These are phyloP conservation scores for Sugiyamaella valdiviana DNA, from an alignment of 805 yeast genomes.

Conservation along the genomic window DNA sequence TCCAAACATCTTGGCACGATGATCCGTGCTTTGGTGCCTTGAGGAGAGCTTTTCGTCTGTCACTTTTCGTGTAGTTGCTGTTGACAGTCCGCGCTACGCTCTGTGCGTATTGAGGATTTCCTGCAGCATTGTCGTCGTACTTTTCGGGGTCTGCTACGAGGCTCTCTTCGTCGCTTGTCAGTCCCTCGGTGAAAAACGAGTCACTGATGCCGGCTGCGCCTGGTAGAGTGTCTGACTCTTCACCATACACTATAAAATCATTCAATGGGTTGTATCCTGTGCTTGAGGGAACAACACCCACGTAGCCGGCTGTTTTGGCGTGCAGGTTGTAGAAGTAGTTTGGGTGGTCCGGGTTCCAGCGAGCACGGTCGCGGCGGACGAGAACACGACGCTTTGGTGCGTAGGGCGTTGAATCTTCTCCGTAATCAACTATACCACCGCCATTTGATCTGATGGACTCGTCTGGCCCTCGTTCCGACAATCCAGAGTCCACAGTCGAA, in stretches of 20 bases:
- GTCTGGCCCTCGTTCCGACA: too few relatives aligned
- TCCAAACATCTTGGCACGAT: constrained; percentile 44
- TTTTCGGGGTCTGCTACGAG: too few relatives aligned
- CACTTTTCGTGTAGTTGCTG: too few relatives aligned
- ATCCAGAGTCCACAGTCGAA: too few relatives aligned
- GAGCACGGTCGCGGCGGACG: constrained; percentile 5
- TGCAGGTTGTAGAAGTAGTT: constrained; percentile 6
- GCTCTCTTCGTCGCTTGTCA: not conserved
- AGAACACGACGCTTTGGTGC: not conserved
- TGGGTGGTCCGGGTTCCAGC: constrained; percentile 12
- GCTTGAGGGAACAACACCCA: constrained; percentile 5
- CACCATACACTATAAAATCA: not conserved
- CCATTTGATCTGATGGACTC: too few relatives aligned
- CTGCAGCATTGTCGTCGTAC: too few relatives aligned
- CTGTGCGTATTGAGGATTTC: not conserved
- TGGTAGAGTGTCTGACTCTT: not conserved
- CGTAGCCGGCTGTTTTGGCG: not conserved
- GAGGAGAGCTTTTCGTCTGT: not conserved
- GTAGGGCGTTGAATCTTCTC: too few relatives aligned
- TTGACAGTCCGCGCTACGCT: not conserved
- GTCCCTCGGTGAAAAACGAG: not conserved
- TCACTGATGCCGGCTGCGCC: not conserved
- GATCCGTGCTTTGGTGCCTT: not conserved
- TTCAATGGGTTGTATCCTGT: constrained; percentile 4
- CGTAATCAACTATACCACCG: too few relatives aligned